These are phyloP conservation scores for Ustilago shanxiensis DNA, from an alignment of 1,284 basidiomycete genomes.

Conservation along the genomic window DNA sequence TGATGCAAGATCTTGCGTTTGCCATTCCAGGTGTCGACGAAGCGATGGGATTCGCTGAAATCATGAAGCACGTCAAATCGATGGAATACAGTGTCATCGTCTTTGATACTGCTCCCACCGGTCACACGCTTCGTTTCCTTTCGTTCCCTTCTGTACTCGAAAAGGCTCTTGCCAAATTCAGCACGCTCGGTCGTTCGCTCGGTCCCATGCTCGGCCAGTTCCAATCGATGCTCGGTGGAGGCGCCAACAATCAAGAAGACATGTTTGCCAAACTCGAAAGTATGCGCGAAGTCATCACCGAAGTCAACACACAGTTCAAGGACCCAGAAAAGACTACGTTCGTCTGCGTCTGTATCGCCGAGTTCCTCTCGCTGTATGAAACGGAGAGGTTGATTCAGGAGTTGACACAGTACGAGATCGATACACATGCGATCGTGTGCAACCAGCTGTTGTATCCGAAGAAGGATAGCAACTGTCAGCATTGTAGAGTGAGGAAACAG, in stretches of 20 bases:
- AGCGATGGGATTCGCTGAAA: slow-evolving; percentile 99
- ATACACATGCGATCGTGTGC: slow-evolving; percentile 98
- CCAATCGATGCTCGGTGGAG: slow-evolving; percentile 90
- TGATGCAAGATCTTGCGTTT: slow-evolving; percentile 99
- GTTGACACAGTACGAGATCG: slow-evolving; percentile 94
- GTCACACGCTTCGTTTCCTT: slow-evolving; percentile 96
- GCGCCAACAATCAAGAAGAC: slow-evolving; percentile 75
- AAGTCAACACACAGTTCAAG: slow-evolving; percentile 99
- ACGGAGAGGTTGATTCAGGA: slow-evolving; percentile 98
- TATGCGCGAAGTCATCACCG: slow-evolving; percentile 96
- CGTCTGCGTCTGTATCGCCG: slow-evolving; percentile 97
- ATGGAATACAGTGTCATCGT: slow-evolving; percentile 99
- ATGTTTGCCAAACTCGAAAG: slow-evolving; percentile 98
- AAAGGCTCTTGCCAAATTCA: slow-evolving; percentile 95
- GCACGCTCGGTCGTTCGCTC: slow-evolving; percentile 88
- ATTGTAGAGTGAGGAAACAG: slow-evolving; percentile 91
- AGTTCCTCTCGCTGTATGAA: slow-evolving; percentile 97
- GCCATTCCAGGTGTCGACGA: slow-evolving; percentile 99
- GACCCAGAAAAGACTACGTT: slow-evolving; percentile 97
- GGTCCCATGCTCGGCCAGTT: slow-evolving; percentile 87
- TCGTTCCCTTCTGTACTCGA: slow-evolving; percentile 98
- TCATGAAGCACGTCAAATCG: slow-evolving; percentile 99
- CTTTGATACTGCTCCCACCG: slow-evolving; percentile 98
- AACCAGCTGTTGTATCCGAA: slow-evolving; percentile 97
- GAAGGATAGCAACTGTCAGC: slow-evolving; percentile 90